Evolutionary conservation across 2,329 filamentous ascomycete genomes (phyloP), one percentile per base, ranked within the genome.

Genomic region (Fusarium sublunatum): DNA sequence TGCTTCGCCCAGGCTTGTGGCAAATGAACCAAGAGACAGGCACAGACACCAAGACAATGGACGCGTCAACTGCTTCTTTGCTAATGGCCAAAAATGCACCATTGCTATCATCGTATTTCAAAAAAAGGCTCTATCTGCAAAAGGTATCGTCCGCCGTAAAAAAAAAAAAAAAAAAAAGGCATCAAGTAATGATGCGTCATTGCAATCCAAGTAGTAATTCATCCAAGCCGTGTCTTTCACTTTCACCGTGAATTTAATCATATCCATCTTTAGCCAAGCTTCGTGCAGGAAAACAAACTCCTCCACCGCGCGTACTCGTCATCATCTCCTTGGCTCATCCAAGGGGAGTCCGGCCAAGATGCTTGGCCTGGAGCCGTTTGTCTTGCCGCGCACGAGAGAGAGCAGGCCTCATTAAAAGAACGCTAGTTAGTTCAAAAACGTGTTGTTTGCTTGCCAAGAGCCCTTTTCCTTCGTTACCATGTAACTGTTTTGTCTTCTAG

Each of bases 371-470:
- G 24, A 34, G 42, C 48, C 38, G 24, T 48, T 38, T 29, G 46
- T 49, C 45, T 50, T 41, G 35, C 38, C 22, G 52, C 35, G 39
- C 52, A 50, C 53, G 50, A 64, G 67, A 67, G 64, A 67, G 64
- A 65, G 67, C 59, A 69, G 47, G 40, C 48, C 64, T 58, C 49
- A 66, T 70, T 69, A 70, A 70, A 58, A 58, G 60, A 67, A 54
- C 61, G 62, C 53, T 61, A 64, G 48, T 61, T 44, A 38, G 41
- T 55, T 65, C 53, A 53, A 53, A 62, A 67, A 64, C 39, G 43
- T 58, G 42, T 55, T 55, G 61, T 60, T 55, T 64, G 61, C 60
- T 64, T 59, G 62, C 67, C 67, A 70, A 67, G 53, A 42, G 35
- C 41, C 54, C 40, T 54, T 29, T 62, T 43, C 52, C 31, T 35